Evolutionary conservation across 164 flowering plant genomes (phyloP), one percentile per base, ranked within the genome.

Genomic region (Dillenia turbinata): DNA sequence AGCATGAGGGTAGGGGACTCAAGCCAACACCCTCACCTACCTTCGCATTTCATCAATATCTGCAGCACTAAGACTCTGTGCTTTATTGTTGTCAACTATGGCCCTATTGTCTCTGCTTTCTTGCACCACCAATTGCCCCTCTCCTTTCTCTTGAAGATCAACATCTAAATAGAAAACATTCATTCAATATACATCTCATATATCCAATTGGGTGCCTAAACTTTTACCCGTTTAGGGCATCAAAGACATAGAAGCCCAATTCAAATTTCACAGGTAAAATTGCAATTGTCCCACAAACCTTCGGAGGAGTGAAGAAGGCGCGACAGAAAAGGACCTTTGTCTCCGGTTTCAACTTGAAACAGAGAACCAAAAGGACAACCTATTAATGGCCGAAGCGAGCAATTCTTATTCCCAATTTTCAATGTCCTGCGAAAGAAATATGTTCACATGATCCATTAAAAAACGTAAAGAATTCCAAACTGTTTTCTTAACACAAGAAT

Each of bases 281-380:
- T 33, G 6, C 40, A 33, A 19, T 1, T 19, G 22, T 5, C 22
- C 1, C 22, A 0, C 53, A 49, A 57, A 87, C 92, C 92, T 77
- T 81, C 74, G 1, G 71, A 5, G 15, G 76, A 45, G 6, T 79
- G 71, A 49, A 61, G 22, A 69, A 83, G 62, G 14, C 83, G 96
- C 60, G 85, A 80, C 45, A 94, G 71, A 75, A 52, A 73, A 2
- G 88, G 75, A 52, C 92, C 95, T 12, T 83, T 69, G 10, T 63
- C 43, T 33, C 90, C 92, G 12, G 33, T 73, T 52, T 86, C 90
- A 8, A 87, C 71, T 64, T 86, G 88, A 73, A 94, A 91, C 57
- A 80, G 40, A 56, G 96, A 87, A 46, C 98, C 98, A 44, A 91
- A 94, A 1, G 89, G 88, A 59, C 95, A 87, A n/a, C 96, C 96